These are phyloP conservation scores for Mayamaea pseudoterrestris DNA, from an alignment of 108 stramenopile species.

Conservation along the genomic window DNA sequence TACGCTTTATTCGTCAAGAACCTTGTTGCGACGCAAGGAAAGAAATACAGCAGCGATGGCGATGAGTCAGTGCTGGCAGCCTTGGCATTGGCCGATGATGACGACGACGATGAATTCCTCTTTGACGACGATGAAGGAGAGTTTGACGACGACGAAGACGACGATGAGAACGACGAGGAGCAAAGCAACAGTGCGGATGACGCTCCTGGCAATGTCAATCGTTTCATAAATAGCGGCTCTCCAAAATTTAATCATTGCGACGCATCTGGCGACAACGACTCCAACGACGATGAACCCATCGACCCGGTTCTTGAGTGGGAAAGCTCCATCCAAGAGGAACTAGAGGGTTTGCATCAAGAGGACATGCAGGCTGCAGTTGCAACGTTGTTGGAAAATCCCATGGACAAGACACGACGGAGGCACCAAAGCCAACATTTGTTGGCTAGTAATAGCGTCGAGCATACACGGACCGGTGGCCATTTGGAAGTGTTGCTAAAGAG, in stretches of 20 bases:
- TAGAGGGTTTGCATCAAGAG: slow-evolving; percentile 61
- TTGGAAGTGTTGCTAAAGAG: too few relatives aligned
- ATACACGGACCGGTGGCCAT: too few relatives aligned
- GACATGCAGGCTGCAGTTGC: slow-evolving; percentile 76
- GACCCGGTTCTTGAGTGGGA: too few relatives aligned
- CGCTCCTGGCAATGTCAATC: too few relatives aligned
- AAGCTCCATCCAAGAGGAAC: slow-evolving; percentile 63
- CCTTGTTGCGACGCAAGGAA: too few relatives aligned
- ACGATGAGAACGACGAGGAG: background rate
- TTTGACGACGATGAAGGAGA: slow-evolving; percentile 1
- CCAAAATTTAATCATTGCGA: too few relatives aligned
- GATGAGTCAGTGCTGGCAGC: background rate
- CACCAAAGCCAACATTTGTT: background rate
- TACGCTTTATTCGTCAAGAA: too few relatives aligned
- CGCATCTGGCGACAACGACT: too few relatives aligned
- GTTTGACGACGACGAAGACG: background rate
- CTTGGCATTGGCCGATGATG: slow-evolving; percentile 1
- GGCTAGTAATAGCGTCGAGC: too few relatives aligned
- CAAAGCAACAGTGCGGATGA: background rate
- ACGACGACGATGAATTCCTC: background rate
- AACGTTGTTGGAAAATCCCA: slow-evolving; percentile 18
- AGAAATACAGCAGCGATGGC: background rate
- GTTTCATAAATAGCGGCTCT: too few relatives aligned
- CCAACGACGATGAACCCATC: too few relatives aligned
- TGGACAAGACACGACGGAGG: background rate